These are phyloP conservation scores for Boechera divaricarpa DNA, from an alignment of 345 rosid species.

Conservation along the genomic window DNA sequence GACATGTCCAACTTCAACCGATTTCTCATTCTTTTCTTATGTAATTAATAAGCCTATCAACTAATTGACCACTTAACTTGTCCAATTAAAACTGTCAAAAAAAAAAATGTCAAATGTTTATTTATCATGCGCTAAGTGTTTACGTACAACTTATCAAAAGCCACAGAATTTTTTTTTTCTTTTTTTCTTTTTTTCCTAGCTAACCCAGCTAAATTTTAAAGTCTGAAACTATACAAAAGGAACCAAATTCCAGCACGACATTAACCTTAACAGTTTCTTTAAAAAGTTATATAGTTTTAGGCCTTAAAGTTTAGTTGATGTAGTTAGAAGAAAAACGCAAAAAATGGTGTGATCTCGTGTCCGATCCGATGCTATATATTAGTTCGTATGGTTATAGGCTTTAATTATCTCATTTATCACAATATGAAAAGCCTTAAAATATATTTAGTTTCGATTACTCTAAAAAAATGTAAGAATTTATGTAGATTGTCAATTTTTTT, in stretches of 20 bases:
- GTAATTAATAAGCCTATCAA: not conserved
- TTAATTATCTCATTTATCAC: not conserved
- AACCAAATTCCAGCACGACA: not conserved
- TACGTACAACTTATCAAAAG: not conserved
- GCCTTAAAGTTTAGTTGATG: not conserved
- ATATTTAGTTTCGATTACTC: not conserved
- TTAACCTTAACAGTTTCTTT: not conserved
- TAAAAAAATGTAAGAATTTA: no score
- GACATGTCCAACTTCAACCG: slow-evolving; percentile 9
- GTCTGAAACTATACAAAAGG: not conserved
- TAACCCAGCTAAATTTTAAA: not conserved
- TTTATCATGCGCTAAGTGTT: not conserved
- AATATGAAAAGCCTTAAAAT: not conserved
- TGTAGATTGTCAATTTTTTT: no score
- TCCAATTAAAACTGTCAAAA: no score
- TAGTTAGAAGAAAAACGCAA: not conserved
- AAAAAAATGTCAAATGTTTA: not conserved
- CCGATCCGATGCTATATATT: not conserved
- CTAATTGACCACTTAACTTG: not conserved
- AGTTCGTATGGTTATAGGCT: not conserved
- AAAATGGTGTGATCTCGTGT: not conserved
- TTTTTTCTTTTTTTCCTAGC: not conserved
- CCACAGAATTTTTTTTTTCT: not conserved
- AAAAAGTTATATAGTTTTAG: not conserved
- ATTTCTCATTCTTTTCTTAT: no score